phyloP scores from a whole-genome alignment of 305 asterid species.

The Fraxinus greggii region DNA sequence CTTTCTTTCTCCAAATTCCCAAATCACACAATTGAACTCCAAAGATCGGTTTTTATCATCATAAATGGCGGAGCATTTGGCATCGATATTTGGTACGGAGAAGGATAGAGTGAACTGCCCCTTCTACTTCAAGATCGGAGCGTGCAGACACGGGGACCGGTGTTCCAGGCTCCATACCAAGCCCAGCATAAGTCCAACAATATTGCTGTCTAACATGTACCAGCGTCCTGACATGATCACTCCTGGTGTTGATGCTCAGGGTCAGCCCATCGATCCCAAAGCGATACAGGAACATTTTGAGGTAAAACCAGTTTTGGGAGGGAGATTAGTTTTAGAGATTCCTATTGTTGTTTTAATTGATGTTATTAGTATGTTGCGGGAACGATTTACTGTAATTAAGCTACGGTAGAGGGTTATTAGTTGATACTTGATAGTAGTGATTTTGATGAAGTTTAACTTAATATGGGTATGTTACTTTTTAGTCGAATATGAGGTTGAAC shows the following conservation, averaged over 20 bases:
- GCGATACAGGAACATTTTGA: constrained; percentile 88
- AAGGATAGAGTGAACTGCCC: constrained; percentile 96
- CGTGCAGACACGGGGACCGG: constrained; percentile 96
- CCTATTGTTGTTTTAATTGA: background rate
- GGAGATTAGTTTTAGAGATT: background rate
- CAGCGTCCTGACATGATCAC: constrained; percentile 94
- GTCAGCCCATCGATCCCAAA: constrained; percentile 67
- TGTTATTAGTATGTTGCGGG: background rate
- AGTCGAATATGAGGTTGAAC: background rate
- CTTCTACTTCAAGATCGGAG: constrained; percentile 95
- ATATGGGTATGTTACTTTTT: background rate
- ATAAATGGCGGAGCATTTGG: constrained; percentile 90
- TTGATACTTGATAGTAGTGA: background rate
- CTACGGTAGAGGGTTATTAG: background rate
- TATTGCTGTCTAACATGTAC: constrained; percentile 86
- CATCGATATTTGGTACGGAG: constrained; percentile 92
- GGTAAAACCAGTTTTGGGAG: constrained; percentile 36
- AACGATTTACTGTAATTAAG: background rate
- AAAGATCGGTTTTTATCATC: background rate
- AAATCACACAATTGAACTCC: background rate
- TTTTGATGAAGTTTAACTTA: background rate
- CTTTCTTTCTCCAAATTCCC: background rate
- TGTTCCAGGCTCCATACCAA: constrained; percentile 96
- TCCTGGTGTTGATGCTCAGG: constrained; percentile 89
- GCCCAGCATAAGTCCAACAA: constrained; percentile 91